These are phyloP conservation scores for Monosporascus cannonballus DNA, from an alignment of 2,329 filamentous ascomycete species.

Conservation along the genomic window DNA sequence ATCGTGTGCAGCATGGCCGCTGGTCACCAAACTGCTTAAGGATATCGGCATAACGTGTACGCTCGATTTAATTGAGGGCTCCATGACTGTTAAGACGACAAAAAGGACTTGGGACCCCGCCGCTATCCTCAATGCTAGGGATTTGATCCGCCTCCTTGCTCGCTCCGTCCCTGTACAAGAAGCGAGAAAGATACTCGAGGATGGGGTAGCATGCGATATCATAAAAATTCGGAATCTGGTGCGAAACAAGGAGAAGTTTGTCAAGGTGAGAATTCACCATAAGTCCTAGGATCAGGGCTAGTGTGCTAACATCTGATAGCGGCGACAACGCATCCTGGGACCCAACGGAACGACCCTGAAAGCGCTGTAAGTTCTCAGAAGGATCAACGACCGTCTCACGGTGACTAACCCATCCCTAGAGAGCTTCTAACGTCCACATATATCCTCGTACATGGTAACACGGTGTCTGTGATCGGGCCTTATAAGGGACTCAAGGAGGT, in stretches of 20 bases:
- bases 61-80: slow-evolving; percentile 89
- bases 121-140: slow-evolving; percentile 85
- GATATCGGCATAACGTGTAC: slow-evolving; percentile 86
- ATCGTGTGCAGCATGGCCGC: slow-evolving; percentile 56
- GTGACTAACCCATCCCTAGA: slow-evolving; percentile 28
- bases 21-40: slow-evolving; percentile 80
- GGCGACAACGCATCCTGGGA: slow-evolving; percentile 85
- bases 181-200: slow-evolving; percentile 89
- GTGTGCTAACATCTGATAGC: slow-evolving; percentile 20
- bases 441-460: slow-evolving; percentile 94
- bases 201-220: slow-evolving; percentile 86
- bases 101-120: slow-evolving; percentile 84
- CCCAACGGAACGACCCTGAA: slow-evolving; percentile 90
- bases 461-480: slow-evolving; percentile 83
- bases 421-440: slow-evolving; percentile 89
- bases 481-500: slow-evolving; percentile 89
- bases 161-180: slow-evolving; percentile 89
- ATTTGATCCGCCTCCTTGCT: slow-evolving; percentile 88
- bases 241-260: slow-evolving; percentile 89
- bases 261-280: slow-evolving; percentile 48
- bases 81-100: slow-evolving; percentile 95
- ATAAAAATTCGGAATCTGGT: slow-evolving; percentile 93
- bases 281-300: neutral
- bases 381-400: neutral
- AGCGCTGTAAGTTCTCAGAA: slow-evolving; percentile 48